A percentile compares a stretch with the other conserved stretches of the same genome.
phyloP scores from a whole-genome alignment of 768 basidiomycete species.

The Trametes elegans region DNA sequence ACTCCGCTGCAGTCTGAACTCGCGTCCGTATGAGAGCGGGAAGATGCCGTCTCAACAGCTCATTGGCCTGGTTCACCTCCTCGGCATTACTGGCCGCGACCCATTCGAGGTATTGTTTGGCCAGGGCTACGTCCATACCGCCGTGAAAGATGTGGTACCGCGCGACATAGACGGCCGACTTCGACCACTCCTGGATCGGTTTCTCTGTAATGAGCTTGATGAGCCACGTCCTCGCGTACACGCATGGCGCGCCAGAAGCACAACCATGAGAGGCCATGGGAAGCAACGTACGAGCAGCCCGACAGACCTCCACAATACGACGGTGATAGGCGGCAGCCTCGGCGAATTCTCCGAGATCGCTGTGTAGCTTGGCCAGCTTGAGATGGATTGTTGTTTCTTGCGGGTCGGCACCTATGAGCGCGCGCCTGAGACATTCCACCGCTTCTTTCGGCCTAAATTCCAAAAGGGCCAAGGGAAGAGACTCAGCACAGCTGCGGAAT shows the following conservation, averaged over 20 bases:
- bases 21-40: slow-evolving; percentile 34
- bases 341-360: slow-evolving; percentile 58
- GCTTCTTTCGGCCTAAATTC: slow-evolving; percentile 74
- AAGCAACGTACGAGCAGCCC: slow-evolving; percentile 43
- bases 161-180: slow-evolving; percentile 82
- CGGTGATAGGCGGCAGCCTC: slow-evolving; percentile 81
- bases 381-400: slow-evolving; percentile 71
- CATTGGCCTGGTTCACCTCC: slow-evolving; percentile 72
- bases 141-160: slow-evolving; percentile 67
- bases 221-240: neutral
- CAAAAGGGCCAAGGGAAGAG: neutral
- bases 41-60: slow-evolving; percentile 53
- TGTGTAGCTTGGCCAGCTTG: slow-evolving; percentile 72
- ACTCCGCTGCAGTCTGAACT: neutral
- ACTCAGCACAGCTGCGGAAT: slow-evolving; percentile 16
- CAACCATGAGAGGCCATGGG: neutral
- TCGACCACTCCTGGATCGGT: slow-evolving; percentile 74
- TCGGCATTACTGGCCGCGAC: slow-evolving; percentile 80
- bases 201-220: slow-evolving; percentile 42
- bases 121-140: slow-evolving; percentile 65
- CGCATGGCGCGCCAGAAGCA: neutral
- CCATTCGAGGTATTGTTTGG: slow-evolving; percentile 68
- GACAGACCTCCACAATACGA: slow-evolving; percentile 71
- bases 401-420: slow-evolving; percentile 77
- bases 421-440: slow-evolving; percentile 87